Evolutionary conservation across 2,329 filamentous ascomycete species (phyloP).

Genomic region (Alternaria tenuissima): DNA sequence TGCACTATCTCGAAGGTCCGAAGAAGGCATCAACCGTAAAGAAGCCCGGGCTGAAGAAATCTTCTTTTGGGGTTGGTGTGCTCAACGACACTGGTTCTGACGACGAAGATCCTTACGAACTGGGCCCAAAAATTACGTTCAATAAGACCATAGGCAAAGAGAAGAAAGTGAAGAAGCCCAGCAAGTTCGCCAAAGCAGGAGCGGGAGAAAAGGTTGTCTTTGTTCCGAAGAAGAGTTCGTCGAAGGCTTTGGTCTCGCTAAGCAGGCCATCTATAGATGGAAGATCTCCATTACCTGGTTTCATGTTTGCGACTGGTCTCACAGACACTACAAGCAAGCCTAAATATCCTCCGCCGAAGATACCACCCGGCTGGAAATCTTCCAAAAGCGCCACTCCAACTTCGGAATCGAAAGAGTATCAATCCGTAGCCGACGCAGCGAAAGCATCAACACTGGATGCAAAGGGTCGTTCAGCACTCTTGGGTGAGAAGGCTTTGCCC

Average conservation of each 20-base stretch:
- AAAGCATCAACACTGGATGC: conserved; percentile 79
- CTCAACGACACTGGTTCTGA: conserved; percentile 94
- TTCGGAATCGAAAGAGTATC: conserved; percentile 51
- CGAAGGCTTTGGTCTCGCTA: conserved; percentile 54
- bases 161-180: conserved; percentile 71
- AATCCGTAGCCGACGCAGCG: conserved; percentile 79
- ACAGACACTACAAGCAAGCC: conserved; percentile 53
- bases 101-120: conserved; percentile 91
- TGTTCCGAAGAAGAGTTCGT: conserved; percentile 70
- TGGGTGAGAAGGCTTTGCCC: conserved; percentile 82
- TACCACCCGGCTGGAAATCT: conserved; percentile 79
- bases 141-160: conserved; percentile 82
- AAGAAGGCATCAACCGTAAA: conserved; percentile 31
- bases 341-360: conserved; percentile 69
- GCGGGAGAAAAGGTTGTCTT: conserved; percentile 76
- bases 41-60: conserved; percentile 64
- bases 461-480: conserved; percentile 75
- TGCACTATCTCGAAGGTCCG: conserved; percentile 36
- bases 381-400: conserved; percentile 47
- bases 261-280: conserved; percentile 81
- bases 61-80: conserved; percentile 85
- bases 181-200: conserved; percentile 68
- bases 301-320: conserved; percentile 69
- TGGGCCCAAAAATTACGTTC: conserved; percentile 90
- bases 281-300: conserved; percentile 79